Evolutionary conservation across 2,329 filamentous ascomycete species (phyloP).

Genomic region (Tolypocladium amazonense): DNA sequence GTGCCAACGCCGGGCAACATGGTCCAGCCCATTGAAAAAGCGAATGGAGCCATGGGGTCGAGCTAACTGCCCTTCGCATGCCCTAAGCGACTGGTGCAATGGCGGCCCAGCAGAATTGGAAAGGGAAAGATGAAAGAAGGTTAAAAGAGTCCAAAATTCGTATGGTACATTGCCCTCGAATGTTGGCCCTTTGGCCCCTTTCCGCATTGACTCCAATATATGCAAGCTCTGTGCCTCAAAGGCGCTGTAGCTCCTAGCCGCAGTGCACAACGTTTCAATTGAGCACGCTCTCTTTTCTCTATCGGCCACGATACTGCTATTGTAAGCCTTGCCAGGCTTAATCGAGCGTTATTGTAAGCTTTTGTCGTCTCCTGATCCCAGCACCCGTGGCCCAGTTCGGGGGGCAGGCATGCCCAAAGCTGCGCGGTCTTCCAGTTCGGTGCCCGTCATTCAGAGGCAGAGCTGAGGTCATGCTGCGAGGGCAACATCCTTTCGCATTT

Average conservation of each 20-base stretch:
- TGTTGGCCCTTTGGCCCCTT: not conserved
- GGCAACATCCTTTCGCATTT: constrained; percentile 11
- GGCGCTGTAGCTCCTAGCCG: not conserved
- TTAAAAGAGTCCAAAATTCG: not conserved
- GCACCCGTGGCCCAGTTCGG: not conserved
- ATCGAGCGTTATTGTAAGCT: not conserved
- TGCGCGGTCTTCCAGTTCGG: not conserved
- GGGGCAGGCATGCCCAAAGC: not conserved
- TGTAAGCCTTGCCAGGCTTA: not conserved
- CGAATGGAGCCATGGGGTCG: not conserved
- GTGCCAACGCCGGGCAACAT: not conserved
- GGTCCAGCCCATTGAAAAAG: not conserved
- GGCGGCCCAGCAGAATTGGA: not conserved
- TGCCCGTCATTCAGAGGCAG: not conserved
- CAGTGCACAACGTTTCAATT: not conserved
- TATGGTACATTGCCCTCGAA: not conserved
- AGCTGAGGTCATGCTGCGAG: constrained; percentile 5
- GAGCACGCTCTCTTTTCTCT: not conserved
- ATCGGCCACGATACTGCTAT: not conserved
- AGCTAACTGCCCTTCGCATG: not conserved
- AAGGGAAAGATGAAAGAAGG: not conserved
- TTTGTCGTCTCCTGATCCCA: not conserved
- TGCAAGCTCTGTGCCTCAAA: not conserved
- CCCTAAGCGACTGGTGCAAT: not conserved
- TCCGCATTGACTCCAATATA: not conserved